Evolutionary conservation across 176 grass and related monocot genomes (phyloP).

Genomic region (Guadua angustifolia): DNA sequence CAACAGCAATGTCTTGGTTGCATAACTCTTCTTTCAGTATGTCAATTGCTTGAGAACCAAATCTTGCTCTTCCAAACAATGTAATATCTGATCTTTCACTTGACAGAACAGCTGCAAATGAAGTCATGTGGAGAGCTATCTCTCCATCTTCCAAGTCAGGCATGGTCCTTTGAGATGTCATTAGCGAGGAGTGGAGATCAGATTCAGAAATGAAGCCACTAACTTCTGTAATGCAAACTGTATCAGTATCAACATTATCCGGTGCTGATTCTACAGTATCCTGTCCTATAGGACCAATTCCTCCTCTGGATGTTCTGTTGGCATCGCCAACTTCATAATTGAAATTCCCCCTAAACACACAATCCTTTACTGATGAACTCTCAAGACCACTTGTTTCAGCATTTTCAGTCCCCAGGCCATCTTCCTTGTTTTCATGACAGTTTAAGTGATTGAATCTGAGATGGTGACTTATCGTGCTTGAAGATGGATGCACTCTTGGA

Average conservation of each 20-base stretch:
- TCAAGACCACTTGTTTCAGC: slow-evolving; percentile 45
- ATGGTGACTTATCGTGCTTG: slow-evolving; percentile 65
- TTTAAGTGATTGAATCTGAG: slow-evolving; percentile 51
- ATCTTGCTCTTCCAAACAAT: no score
- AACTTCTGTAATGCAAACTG: slow-evolving; percentile 37
- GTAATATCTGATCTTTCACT: slow-evolving; percentile 62
- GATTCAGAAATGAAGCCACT: slow-evolving; percentile 43
- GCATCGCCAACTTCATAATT: slow-evolving; percentile 38
- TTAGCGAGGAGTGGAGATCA: slow-evolving; percentile 32
- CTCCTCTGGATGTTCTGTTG: slow-evolving; percentile 44
- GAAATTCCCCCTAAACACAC: slow-evolving; percentile 30
- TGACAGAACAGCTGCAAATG: slow-evolving; percentile 43
- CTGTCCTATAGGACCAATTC: slow-evolving; percentile 53
- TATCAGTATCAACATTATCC: slow-evolving; percentile 28
- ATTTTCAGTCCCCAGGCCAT: slow-evolving; percentile 36
- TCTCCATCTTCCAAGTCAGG: slow-evolving; percentile 47
- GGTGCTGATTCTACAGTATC: slow-evolving; percentile 32
- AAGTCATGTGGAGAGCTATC: slow-evolving; percentile 37
- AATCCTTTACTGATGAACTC: slow-evolving; percentile 54
- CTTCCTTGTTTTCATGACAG: slow-evolving; percentile 49
- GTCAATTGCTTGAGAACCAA: no score
- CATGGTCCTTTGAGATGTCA: slow-evolving; percentile 48
- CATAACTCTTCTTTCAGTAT: no score
- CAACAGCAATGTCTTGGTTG: no score
- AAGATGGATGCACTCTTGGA: slow-evolving; percentile 55